These are phyloP conservation scores for Suillus luteus DNA, from an alignment of 768 basidiomycete species.

Conservation along the genomic window DNA sequence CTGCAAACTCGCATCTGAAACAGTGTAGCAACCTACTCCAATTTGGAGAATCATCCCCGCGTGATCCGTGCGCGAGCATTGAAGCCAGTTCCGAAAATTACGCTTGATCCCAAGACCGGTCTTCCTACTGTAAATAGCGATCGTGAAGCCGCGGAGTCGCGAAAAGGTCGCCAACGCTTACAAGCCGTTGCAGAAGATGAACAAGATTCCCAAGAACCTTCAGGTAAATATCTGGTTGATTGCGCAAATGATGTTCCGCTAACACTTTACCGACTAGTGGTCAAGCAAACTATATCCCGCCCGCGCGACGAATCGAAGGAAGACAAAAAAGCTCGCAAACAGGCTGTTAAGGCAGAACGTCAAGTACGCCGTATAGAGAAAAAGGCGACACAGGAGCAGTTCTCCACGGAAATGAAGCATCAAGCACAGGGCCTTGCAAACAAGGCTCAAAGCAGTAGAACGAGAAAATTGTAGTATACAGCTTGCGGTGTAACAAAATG, in stretches of 20 bases:
- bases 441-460: conserved; percentile 37
- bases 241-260: conserved; percentile 8
- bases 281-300: conserved; percentile 58
- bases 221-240: conserved; percentile 1
- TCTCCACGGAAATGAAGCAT: conserved; percentile 59
- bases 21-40: conserved; percentile 85
- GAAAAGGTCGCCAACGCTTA: conserved; percentile 15
- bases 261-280: conserved; percentile 9
- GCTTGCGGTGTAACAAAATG: not conserved
- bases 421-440: conserved; percentile 54
- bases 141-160: conserved; percentile 15
- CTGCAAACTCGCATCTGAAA: conserved; percentile 15
- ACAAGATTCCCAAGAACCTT: conserved; percentile 17
- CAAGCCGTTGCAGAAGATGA: conserved; percentile 31
- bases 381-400: conserved; percentile 64
- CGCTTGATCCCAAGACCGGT: conserved; percentile 75
- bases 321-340: conserved; percentile 72
- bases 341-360: conserved; percentile 65
- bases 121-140: conserved; percentile 54
- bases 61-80: conserved; percentile 71
- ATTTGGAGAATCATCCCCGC: conserved; percentile 94
- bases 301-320: conserved; percentile 76
- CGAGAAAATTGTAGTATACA: conserved; percentile 25
- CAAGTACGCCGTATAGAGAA: conserved; percentile 68
- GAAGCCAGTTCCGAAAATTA: conserved; percentile 61